Conservation (phyloP, 176 grass and related monocot species). For the Oryza glumipatula region DNA sequence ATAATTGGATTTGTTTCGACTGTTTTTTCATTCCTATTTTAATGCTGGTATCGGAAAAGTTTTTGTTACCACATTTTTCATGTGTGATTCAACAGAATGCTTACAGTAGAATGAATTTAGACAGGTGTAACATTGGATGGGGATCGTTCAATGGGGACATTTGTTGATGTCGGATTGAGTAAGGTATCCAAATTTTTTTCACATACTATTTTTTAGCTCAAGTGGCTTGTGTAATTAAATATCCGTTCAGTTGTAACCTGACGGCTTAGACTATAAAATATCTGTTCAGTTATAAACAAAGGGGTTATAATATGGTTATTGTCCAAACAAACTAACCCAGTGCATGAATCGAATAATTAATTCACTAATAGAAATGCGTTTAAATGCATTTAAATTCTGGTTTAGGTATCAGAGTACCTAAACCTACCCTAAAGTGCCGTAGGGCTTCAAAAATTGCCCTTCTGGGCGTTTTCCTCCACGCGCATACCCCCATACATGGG, state of each 20-base stretch:
- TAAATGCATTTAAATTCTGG: too few species aligned
- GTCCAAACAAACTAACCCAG: neutral
- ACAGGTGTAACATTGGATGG: constrained; percentile 87
- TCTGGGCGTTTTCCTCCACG: too few species aligned
- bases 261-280: neutral
- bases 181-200: constrained; percentile 61
- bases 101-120: constrained; percentile 43
- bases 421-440: too few species aligned
- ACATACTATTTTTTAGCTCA: neutral
- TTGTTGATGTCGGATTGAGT: constrained; percentile 92
- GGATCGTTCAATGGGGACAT: constrained; percentile 72
- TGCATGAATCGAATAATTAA: neutral
- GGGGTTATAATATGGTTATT: neutral
- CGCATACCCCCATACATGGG: too few species aligned
- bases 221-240: constrained; percentile 2
- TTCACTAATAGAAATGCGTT: too few species aligned
- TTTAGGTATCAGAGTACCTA: too few species aligned
- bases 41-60: constrained; percentile 4
- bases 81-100: constrained; percentile 37
- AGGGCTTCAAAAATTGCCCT: too few species aligned
- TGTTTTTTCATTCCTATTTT: neutral
- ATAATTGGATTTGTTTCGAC: neutral
- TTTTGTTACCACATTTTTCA: neutral
- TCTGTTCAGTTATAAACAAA: neutral
- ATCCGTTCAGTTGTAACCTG: neutral